Conservation (phyloP, 768 basidiomycete genomes). For the Clitopilus passeckerianus region DNA sequence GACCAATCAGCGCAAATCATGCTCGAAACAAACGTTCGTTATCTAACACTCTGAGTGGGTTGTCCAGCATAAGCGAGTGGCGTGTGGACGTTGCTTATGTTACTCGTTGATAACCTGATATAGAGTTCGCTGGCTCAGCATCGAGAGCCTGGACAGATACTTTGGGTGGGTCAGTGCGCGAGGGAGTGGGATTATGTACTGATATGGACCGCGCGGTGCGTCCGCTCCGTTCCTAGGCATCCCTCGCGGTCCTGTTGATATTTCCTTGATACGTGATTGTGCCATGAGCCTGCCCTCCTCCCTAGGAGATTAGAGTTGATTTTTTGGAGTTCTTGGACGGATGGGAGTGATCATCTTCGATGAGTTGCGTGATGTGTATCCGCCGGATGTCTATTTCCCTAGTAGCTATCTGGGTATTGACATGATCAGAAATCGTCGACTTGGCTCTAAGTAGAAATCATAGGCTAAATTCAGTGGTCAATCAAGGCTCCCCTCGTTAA, state of each 20-base stretch:
- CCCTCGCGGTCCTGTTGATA: neutral
- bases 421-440: neutral
- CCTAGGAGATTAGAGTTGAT: neutral
- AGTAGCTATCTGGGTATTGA: neutral
- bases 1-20: neutral
- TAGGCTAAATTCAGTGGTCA: too few species aligned
- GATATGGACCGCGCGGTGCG: neutral
- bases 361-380: neutral
- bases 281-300: neutral
- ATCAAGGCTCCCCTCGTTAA: too few species aligned
- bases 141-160: neutral
- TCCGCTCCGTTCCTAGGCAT: neutral
- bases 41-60: neutral
- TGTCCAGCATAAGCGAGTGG: neutral
- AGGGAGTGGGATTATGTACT: neutral
- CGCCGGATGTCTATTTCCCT: neutral
- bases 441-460: too few species aligned
- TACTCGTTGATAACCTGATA: neutral
- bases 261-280: neutral
- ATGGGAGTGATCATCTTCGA: neutral
- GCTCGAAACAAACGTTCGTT: constrained; percentile 1
- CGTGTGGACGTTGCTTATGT: neutral
- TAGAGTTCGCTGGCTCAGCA: neutral
- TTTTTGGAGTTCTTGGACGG: neutral
- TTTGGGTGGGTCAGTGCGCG: neutral